Conservation (phyloP, 2,329 filamentous ascomycete species). For the Sporothrix euskadiensis region DNA sequence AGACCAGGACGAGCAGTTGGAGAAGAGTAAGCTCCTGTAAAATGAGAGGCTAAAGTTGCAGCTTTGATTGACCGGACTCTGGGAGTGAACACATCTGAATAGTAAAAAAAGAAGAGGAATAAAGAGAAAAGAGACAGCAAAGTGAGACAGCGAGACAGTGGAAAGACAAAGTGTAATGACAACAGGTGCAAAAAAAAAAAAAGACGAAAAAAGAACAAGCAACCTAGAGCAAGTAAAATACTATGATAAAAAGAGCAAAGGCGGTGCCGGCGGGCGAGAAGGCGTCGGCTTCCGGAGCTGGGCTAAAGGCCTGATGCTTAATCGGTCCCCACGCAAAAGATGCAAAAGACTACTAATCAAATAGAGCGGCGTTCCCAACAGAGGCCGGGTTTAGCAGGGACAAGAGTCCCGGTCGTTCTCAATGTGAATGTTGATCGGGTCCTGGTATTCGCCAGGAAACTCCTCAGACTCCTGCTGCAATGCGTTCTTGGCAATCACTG, state of each 20-base stretch:
- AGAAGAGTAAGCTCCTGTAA: neutral
- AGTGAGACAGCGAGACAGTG: neutral
- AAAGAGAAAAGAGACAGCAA: neutral
- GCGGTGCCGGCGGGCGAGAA: neutral
- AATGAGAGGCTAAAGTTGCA: too few relatives aligned
- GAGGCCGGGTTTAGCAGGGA: slow-evolving; percentile 63
- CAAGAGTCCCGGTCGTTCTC: slow-evolving; percentile 92
- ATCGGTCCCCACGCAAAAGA: neutral
- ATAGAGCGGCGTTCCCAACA: neutral
- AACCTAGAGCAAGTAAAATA: neutral
- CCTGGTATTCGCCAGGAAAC: slow-evolving; percentile 94
- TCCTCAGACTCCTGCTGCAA: slow-evolving; percentile 95
- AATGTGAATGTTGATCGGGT: slow-evolving; percentile 97
- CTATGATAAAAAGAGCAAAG: neutral
- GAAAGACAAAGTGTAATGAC: neutral
- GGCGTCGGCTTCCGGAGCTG: too few relatives aligned
- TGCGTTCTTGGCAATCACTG: slow-evolving; percentile 94
- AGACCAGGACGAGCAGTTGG: neutral
- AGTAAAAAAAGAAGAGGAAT: neutral
- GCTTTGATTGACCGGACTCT: too few relatives aligned
- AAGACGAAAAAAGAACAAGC: neutral
- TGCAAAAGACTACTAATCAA: neutral
- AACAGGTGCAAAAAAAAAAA: neutral
- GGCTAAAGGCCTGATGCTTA: neutral
- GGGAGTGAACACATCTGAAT: too few relatives aligned